A percentile compares a stretch with the other conserved stretches of the same genome.
Evolutionary conservation across 352 stramenopile species (phyloP).

Genomic region (Thalassiosira allenii): DNA sequence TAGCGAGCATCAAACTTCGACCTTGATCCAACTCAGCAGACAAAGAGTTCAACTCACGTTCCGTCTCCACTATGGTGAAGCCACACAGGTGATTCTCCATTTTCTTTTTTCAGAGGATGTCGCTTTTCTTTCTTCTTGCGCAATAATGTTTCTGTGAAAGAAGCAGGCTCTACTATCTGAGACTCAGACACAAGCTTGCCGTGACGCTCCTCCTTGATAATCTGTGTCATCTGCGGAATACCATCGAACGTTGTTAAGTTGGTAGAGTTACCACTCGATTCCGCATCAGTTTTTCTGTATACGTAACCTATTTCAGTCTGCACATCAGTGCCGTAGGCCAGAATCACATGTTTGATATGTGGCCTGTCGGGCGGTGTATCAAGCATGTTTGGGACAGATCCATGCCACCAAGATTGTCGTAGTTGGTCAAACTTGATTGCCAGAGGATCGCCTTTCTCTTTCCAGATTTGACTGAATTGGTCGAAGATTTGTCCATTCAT

Average conservation of each 20-base stretch:
- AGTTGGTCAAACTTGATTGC: conserved; percentile 78
- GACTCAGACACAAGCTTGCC: conserved; percentile 62
- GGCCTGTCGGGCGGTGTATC: conserved; percentile 74
- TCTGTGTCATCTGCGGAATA: conserved; percentile 58
- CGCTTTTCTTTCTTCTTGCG: conserved; percentile 73
- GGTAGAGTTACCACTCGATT: conserved; percentile 19
- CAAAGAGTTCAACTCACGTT: no score
- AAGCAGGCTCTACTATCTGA: conserved; percentile 39
- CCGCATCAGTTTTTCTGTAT: conserved; percentile 70
- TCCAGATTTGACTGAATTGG: conserved; percentile 79
- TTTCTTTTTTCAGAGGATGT: conserved; percentile 41
- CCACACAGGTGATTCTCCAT: conserved; percentile 21
- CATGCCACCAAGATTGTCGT: conserved; percentile 70
- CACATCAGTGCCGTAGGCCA: conserved; percentile 83
- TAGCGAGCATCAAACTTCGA: no score
- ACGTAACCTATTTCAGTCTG: conserved; percentile 82
- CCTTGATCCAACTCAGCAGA: no score
- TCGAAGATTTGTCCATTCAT: conserved; percentile 75
- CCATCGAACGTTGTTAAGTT: conserved; percentile 46
- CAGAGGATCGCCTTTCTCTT: conserved; percentile 73
- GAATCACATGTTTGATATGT: conserved; percentile 82
- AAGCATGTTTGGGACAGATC: conserved; percentile 66
- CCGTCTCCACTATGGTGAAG: conserved; percentile 80
- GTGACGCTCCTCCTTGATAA: conserved; percentile 72
- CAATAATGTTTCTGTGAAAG: conserved; percentile 63